Percentiles rank a stretch among this genome's conserved stretches.
Conservation (phyloP, 768 basidiomycete genomes). For the Termitomyces bulborhizus region DNA sequence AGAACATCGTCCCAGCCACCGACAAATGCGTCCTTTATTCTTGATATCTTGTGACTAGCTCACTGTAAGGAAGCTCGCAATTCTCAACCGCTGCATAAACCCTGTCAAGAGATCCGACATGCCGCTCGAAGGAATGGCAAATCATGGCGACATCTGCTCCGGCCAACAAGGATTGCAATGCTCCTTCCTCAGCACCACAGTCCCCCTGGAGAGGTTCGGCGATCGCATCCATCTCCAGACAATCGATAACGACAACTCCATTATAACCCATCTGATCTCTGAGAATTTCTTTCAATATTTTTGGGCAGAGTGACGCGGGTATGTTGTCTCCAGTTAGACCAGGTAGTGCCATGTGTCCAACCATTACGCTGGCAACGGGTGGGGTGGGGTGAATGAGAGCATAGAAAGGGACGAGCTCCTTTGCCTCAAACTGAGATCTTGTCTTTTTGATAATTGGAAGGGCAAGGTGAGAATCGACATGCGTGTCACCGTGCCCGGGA, state of each 20-base stretch:
- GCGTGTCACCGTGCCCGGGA: conserved; percentile 70
- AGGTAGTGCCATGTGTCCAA: conserved; percentile 69
- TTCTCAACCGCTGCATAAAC: conserved; percentile 44
- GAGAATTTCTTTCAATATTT: conserved; percentile 47
- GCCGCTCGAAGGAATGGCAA: conserved; percentile 52
- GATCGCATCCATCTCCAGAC: conserved; percentile 73
- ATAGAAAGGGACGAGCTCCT: conserved; percentile 57
- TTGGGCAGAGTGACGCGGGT: conserved; percentile 53
- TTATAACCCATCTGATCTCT: conserved; percentile 43
- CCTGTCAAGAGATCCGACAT: conserved; percentile 46
- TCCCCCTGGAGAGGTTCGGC: conserved; percentile 38
- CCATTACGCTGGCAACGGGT: conserved; percentile 58
- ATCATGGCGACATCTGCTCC: conserved; percentile 75
- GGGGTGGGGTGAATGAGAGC: conserved; percentile 28
- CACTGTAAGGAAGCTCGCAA: conserved; percentile 33
- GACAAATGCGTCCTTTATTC: conserved; percentile 46
- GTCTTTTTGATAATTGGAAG: conserved; percentile 50
- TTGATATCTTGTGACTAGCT: conserved; percentile 32
- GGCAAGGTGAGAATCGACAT: conserved; percentile 11
- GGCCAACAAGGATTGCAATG: conserved; percentile 49
- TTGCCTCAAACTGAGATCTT: conserved; percentile 30
- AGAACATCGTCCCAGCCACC: conserved; percentile 39
- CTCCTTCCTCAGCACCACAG: conserved; percentile 45
- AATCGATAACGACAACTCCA: conserved; percentile 68
- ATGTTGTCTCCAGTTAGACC: conserved; percentile 39